A percentile compares a stretch with the other conserved stretches of the same genome.
Evolutionary conservation across 805 yeast species (phyloP).

Genomic region (Saturnispora besseyi): DNA sequence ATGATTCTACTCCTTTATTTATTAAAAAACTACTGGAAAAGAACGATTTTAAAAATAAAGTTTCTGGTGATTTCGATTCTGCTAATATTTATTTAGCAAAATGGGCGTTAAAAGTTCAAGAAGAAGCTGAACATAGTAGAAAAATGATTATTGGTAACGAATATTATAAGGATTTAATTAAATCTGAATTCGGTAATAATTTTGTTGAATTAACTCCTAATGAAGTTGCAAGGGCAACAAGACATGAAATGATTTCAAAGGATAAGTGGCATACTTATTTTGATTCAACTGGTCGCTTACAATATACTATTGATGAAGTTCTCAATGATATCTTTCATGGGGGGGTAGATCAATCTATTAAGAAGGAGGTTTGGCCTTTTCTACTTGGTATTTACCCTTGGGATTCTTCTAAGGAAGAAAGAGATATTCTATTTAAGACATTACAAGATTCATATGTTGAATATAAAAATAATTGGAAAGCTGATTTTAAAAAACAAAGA

Average conservation of each 20-base stretch:
- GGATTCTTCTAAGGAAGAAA: constrained; percentile 68
- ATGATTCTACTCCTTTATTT: constrained; percentile 39
- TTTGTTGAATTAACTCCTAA: constrained; percentile 44
- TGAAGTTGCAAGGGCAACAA: constrained; percentile 51
- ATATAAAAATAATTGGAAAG: constrained; percentile 65
- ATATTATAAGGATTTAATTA: constrained; percentile 45
- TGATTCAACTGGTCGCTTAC: constrained; percentile 67
- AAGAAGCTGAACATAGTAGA: constrained; percentile 67
- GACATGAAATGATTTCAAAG: constrained; percentile 56
- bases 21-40: constrained; percentile 52
- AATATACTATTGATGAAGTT: constrained; percentile 68
- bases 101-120: constrained; percentile 93
- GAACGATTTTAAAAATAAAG: constrained; percentile 63
- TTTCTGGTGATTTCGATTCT: constrained; percentile 87
- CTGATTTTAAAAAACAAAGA: constrained; percentile 41
- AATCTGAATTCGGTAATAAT: constrained; percentile 50
- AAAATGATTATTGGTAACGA: constrained; percentile 47
- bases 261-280: constrained; percentile 83
- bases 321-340: constrained; percentile 85
- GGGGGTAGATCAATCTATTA: constrained; percentile 51
- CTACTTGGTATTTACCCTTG: constrained; percentile 79
- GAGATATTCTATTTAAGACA: constrained; percentile 48
- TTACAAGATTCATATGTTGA: constrained; percentile 41
- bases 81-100: constrained; percentile 89
- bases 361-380: constrained; percentile 81